These are phyloP conservation scores for Curvularia verruculosa DNA, from an alignment of 2,329 filamentous ascomycete species.

Conservation along the genomic window DNA sequence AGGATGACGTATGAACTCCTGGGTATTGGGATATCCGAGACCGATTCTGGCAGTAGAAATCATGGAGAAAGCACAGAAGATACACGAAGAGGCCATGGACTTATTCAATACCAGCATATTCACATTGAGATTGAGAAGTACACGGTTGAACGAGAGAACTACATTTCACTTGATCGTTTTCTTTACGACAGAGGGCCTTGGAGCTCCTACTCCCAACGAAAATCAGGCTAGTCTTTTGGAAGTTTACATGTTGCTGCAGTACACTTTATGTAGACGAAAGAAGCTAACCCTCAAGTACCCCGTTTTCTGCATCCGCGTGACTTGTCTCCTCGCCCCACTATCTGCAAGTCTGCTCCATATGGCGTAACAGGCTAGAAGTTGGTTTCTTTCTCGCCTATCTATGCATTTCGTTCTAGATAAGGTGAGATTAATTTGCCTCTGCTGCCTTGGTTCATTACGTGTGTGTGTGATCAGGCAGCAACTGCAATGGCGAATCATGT, in stretches of 20 bases:
- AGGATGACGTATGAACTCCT: not conserved
- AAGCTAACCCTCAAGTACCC: not conserved
- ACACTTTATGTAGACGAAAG: not conserved
- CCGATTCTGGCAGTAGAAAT: slow-evolving; percentile 3
- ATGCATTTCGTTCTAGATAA: not conserved
- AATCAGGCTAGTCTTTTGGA: not conserved
- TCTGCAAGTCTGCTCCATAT: not conserved
- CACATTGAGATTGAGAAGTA: not conserved
- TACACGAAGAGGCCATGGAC: slow-evolving; percentile 1
- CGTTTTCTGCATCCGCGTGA: not conserved
- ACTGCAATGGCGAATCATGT: slow-evolving; percentile 6
- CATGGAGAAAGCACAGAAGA: not conserved
- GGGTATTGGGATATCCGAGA: not conserved
- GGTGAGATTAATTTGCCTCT: not conserved
- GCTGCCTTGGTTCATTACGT: not conserved
- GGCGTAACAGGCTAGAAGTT: not conserved
- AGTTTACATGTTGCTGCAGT: not conserved
- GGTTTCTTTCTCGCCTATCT: not conserved
- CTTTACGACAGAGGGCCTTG: slow-evolving; percentile 19
- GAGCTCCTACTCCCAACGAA: not conserved
- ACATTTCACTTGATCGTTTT: slow-evolving; percentile 18
- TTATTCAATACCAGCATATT: not conserved
- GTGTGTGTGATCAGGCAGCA: slow-evolving; percentile 6
- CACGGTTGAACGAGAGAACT: not conserved
- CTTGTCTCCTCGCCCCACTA: not conserved